Base-by-base conservation (phyloP, 805 yeast genomes). In the Candida multigemmis region DNA sequence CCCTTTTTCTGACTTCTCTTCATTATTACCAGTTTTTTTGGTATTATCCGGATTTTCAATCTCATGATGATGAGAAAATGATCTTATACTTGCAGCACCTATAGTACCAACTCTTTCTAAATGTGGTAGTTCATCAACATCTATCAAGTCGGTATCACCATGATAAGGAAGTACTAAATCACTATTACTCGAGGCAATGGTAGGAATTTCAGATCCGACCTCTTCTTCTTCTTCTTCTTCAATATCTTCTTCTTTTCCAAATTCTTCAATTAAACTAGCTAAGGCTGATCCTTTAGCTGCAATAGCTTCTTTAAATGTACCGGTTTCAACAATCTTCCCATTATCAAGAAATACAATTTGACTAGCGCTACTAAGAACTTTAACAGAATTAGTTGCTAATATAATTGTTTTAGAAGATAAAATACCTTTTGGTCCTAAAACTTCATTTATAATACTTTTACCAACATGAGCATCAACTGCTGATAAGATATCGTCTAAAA, bases 281-380 rank as follows among this genome's bases (percentile, higher is more conserved):
- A 69, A 50, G 7, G 50, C 55, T 1, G 65, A 53, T 9, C 46
- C 48, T 10, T 39, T 40, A 1, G 34, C 57, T 63, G 68, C 46
- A 11, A 74, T 63, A 25, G n/a, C n/a, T 18, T 68, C 66, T 6
- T 54, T 44, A 44, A 67, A 79, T 6, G 62, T 56, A 8, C 84
- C 61, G n/a, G 44, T 34, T 33, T 60, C 66, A n/a, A 40, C 31
- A 13, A 59, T 49, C 12, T 40, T 33, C 5, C 57, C 56, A 13
- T 30, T 35, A 19, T 40, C 42, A 30, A 60, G 41, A 30, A 56
- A 43, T 24, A 44, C 49, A 22, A 56, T 57, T 24, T 48, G 44
- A 28, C 48, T 41, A 10, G 65, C 60, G 27, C 48, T 39, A 19
- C 53, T 54, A 29, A 60, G 43, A 10, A 60, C 57, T 19, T 46